Percentiles rank a stretch among this genome's conserved stretches.
These are phyloP conservation scores for Waltergamsia citrina DNA, from an alignment of 2,329 filamentous ascomycete species.

Conservation along the genomic window DNA sequence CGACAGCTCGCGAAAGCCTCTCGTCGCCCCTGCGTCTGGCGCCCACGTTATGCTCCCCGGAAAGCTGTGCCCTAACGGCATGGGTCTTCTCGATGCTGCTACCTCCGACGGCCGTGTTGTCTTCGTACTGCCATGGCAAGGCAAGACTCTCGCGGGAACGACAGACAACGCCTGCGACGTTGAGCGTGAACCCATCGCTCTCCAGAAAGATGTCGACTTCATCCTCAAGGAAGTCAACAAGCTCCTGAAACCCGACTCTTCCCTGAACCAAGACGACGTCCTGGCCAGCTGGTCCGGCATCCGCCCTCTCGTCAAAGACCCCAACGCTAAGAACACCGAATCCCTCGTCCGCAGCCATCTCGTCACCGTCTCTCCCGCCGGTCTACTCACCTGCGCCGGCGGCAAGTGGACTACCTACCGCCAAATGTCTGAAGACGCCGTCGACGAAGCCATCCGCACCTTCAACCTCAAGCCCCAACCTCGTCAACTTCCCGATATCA, in stretches of 20 bases:
- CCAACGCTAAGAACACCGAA: constrained; percentile 72
- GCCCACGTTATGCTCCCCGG: constrained; percentile 78
- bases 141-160: constrained; percentile 76
- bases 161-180: constrained; percentile 68
- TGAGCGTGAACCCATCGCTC: constrained; percentile 59
- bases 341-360: constrained; percentile 77
- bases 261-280: constrained; percentile 64
- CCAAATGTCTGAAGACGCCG: constrained; percentile 79
- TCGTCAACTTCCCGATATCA: constrained; percentile 51
- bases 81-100: constrained; percentile 73
- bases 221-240: constrained; percentile 71
- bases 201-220: constrained; percentile 72
- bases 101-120: constrained; percentile 82
- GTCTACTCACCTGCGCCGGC: constrained; percentile 70
- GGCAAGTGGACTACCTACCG: constrained; percentile 88
- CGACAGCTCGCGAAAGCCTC: constrained; percentile 56
- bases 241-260: constrained; percentile 67
- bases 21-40: constrained; percentile 71
- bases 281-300: constrained; percentile 76
- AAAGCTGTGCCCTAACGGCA: constrained; percentile 68
- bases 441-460: constrained; percentile 64
- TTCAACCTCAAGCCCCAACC: constrained; percentile 50
- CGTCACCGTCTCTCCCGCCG: constrained; percentile 63
- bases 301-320: constrained; percentile 70
- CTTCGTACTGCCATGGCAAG: constrained; percentile 82